Percentiles rank a stretch among this genome's conserved stretches.
Evolutionary conservation across 2,329 filamentous ascomycete species (phyloP).

Genomic region (Monilinia vaccinii-corymbosi): DNA sequence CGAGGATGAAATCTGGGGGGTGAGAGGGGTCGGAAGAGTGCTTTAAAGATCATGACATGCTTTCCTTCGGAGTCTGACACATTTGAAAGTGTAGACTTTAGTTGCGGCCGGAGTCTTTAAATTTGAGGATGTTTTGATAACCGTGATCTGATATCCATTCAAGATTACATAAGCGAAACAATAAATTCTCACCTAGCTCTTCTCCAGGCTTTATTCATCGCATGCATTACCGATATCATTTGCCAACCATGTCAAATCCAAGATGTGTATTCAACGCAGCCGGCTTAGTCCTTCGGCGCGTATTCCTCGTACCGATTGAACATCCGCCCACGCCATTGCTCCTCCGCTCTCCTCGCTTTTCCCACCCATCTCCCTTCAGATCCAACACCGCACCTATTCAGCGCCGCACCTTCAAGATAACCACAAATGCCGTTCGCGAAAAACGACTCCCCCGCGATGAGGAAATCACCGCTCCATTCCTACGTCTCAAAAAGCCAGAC

Average conservation of each 20-base stretch:
- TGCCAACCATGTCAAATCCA: constrained; percentile 20
- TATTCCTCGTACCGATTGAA: constrained; percentile 36
- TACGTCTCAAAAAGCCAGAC: constrained; percentile 36
- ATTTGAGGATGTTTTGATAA: neutral
- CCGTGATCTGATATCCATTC: neutral
- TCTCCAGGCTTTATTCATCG: neutral
- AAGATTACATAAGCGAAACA: constrained; percentile 1
- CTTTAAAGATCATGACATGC: constrained; percentile 13
- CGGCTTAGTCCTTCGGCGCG: constrained; percentile 36
- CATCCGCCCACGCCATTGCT: constrained; percentile 20
- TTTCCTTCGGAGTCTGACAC: neutral
- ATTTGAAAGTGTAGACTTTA: neutral
- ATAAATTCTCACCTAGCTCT: neutral
- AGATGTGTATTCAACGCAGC: constrained; percentile 35
- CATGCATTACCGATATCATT: neutral
- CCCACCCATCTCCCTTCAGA: constrained; percentile 1
- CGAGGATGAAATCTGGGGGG: neutral
- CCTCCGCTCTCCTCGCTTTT: constrained; percentile 14
- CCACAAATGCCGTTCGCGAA: constrained; percentile 6
- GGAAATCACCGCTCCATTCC: constrained; percentile 36
- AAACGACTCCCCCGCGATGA: constrained; percentile 35
- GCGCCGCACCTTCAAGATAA: constrained; percentile 1
- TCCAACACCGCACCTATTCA: constrained; percentile 1
- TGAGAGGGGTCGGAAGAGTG: neutral
- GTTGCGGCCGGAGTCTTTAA: neutral